Conservation (phyloP, 495 filamentous ascomycete species). For the Penicillium longicatenatum region DNA sequence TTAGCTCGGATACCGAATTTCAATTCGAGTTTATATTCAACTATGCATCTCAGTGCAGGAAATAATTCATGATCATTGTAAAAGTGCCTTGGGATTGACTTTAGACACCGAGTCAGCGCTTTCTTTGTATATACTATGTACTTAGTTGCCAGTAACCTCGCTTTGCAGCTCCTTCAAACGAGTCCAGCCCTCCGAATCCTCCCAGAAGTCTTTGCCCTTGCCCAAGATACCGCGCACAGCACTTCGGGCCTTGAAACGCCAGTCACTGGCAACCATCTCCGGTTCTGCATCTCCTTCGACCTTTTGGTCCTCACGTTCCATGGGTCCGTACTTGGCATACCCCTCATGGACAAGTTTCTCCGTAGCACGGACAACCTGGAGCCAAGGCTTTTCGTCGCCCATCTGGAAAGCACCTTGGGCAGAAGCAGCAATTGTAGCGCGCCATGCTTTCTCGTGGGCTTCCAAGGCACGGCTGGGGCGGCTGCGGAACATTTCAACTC, state of each 20-base stretch:
- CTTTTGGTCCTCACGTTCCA: conserved; percentile 38
- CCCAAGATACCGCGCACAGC: conserved; percentile 80
- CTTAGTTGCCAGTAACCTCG: conserved; percentile 39
- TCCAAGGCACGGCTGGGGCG: conserved; percentile 72
- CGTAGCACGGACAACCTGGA: conserved; percentile 50
- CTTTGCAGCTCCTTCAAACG: conserved; percentile 54
- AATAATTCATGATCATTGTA: not conserved
- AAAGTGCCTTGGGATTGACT: not conserved
- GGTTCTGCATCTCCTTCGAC: conserved; percentile 29
- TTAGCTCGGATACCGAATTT: not conserved
- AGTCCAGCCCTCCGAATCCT: conserved; percentile 71
- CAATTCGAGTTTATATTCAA: not conserved
- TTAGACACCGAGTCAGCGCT: not conserved
- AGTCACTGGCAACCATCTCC: conserved; percentile 55
- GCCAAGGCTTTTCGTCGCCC: conserved; percentile 51
- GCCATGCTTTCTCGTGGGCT: conserved; percentile 87
- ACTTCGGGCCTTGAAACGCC: conserved; percentile 86
- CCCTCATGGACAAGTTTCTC: conserved; percentile 49
- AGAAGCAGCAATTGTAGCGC: conserved; percentile 58
- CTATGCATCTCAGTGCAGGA: not conserved
- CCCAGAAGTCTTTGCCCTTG: conserved; percentile 81
- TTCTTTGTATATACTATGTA: conserved; percentile 15
- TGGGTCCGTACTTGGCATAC: conserved; percentile 49
- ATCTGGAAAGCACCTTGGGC: conserved; percentile 51
- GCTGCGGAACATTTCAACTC: conserved; percentile 68